Base-by-base conservation (phyloP, 2,329 filamentous ascomycete genomes). In the Scytalidium sp. region DNA sequence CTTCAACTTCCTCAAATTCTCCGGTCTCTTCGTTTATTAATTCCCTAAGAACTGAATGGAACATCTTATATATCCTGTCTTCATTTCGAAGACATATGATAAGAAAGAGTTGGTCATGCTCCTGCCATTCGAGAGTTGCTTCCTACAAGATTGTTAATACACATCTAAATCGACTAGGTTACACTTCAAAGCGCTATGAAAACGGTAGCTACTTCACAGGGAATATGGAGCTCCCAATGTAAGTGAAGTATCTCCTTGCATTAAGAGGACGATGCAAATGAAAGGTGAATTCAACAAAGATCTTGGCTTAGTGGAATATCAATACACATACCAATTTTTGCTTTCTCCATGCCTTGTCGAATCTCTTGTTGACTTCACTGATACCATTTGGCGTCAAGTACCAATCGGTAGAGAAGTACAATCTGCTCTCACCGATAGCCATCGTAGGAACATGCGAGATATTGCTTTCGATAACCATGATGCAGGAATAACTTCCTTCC, bases 341-440 rank as follows among this genome's bases (percentile, higher is more conserved):
- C 21, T 45, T 41, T 3, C n/a, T 17, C 25, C 58, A 22, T 20
- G 51, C 44, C 3, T 19, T n/a, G 19, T 52, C 45, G 39, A 60
- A 59, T 46, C 50, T 53, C 23, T 50, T 51, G 45, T 50, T 49
- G 20, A 61, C 54, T 10, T 47, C 32, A 19, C 46, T 42, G 3
- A 62, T 48, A 19, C 56, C 60, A 3, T 53, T 49, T n/a, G 54
- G 55, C 11, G 54, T 55, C 40, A 60, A 61, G 29, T 54, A 8
- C 32, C 32, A 36, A 36, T 36, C 32, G 17, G 11, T 36, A 5
- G 32, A 10, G 17, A 36, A 36, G 15, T 36, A 36, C 13, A 36
- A n/a, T 36, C 8, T 36, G 5, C 17, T 36, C 32, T 36, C 32
- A 15, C 23, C 41, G 19, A 43, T 43, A 17, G 19, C 23, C 41